phyloP scores from a whole-genome alignment of 1,284 basidiomycete species.

The Boletus semigastroideus region DNA sequence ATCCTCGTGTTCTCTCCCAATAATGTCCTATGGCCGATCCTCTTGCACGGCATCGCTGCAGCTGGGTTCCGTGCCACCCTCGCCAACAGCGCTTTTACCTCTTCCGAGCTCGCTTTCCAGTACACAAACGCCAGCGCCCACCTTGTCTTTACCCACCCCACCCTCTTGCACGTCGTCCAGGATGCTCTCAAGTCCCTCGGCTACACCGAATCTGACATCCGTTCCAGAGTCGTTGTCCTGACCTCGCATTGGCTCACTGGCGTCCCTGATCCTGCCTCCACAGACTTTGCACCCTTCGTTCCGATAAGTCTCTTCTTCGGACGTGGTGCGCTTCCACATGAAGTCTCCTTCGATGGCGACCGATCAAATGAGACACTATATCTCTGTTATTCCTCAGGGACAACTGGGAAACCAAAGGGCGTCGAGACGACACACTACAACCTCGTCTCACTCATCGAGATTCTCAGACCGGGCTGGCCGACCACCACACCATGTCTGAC shows the following conservation, averaged over 20 bases:
- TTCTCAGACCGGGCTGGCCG: conserved; percentile 43
- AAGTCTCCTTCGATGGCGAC: conserved; percentile 51
- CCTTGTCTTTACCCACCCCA: conserved; percentile 53
- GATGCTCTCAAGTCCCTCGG: conserved; percentile 46
- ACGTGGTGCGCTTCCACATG: conserved; percentile 43
- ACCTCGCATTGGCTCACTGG: conserved; percentile 41
- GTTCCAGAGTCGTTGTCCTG: conserved; percentile 47
- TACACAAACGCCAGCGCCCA: conserved; percentile 54
- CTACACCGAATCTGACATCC: conserved; percentile 40
- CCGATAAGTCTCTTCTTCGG: conserved; percentile 45
- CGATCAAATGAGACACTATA: conserved; percentile 54
- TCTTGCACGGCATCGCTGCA: conserved; percentile 54
- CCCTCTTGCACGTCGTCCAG: conserved; percentile 45
- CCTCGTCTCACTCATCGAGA: conserved; percentile 50
- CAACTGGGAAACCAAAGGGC: conserved; percentile 60
- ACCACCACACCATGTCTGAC: conserved; percentile 29
- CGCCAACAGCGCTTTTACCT: conserved; percentile 47
- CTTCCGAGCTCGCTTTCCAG: conserved; percentile 47
- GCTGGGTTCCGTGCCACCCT: conserved; percentile 52
- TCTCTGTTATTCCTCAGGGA: conserved; percentile 69
- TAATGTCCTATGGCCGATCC: conserved; percentile 61
- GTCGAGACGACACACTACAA: conserved; percentile 72
- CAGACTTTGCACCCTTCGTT: conserved; percentile 29
- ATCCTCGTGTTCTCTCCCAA: conserved; percentile 62
- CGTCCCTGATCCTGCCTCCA: conserved; percentile 33